Evolutionary conservation across 768 basidiomycete species (phyloP).

Genomic region (Myochromella boudieri): DNA sequence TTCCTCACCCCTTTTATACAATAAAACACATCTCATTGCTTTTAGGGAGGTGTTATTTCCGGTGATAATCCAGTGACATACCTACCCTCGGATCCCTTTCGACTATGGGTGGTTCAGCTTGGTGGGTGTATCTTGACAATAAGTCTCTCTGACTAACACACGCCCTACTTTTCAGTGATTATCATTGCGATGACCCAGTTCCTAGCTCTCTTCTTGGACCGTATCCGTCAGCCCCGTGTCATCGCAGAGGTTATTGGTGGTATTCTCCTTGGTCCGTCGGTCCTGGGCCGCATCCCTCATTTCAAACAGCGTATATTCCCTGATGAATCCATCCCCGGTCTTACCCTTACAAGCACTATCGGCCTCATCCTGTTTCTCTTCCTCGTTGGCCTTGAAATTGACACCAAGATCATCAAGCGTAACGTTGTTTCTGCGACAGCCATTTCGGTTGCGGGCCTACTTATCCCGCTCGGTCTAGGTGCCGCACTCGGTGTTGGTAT

Average conservation of each 20-base stretch:
- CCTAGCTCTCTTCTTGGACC: constrained; percentile 61
- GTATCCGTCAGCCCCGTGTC: constrained; percentile 86
- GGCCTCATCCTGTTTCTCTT: constrained; percentile 81
- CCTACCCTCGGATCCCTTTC: constrained; percentile 65
- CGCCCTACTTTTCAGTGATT: constrained; percentile 47
- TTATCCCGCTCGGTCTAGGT: constrained; percentile 80
- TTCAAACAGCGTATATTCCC: constrained; percentile 70
- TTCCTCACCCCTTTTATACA: neutral
- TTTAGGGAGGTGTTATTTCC: constrained; percentile 72
- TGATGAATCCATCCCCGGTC: constrained; percentile 44
- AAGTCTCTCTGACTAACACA: neutral
- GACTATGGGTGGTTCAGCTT: constrained; percentile 76
- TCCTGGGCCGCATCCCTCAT: constrained; percentile 77
- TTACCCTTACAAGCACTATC: constrained; percentile 73
- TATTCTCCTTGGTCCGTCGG: constrained; percentile 75
- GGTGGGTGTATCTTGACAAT: constrained; percentile 37
- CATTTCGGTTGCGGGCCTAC: constrained; percentile 67
- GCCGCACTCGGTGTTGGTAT: constrained; percentile 72
- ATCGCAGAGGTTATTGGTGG: constrained; percentile 93
- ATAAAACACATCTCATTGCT: neutral
- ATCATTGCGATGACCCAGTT: constrained; percentile 81
- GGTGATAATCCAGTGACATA: constrained; percentile 72
- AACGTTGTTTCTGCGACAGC: constrained; percentile 57
- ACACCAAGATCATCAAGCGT: constrained; percentile 63
- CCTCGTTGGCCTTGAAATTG: constrained; percentile 84